These are phyloP conservation scores for Nakazawaea populi DNA, from an alignment of 805 yeast species.

Conservation along the genomic window DNA sequence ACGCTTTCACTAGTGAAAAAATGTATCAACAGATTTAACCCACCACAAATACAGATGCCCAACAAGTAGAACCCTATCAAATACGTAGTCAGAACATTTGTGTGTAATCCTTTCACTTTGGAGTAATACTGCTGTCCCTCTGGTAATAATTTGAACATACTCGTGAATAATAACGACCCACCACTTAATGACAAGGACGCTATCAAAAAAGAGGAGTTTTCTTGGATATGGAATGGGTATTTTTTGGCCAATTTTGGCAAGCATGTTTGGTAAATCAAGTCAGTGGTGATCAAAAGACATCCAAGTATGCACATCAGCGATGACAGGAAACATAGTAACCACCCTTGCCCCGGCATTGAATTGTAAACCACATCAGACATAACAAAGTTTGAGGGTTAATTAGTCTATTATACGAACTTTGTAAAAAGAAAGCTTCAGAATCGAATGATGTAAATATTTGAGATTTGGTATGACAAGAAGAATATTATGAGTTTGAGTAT, in stretches of 20 bases:
- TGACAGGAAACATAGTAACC: constrained; percentile 60
- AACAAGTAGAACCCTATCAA: constrained; percentile 31
- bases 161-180: constrained; percentile 78
- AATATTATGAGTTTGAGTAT: too few species aligned
- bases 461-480: too few species aligned
- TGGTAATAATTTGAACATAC: constrained; percentile 75
- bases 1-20: constrained; percentile 72
- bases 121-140: constrained; percentile 45
- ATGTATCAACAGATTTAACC: constrained; percentile 64
- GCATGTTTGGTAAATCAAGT: constrained; percentile 41
- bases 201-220: constrained; percentile 60
- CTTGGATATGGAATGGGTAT: constrained; percentile 46
- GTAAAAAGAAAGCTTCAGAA: too few species aligned
- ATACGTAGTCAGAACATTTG: constrained; percentile 31
- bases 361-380: not conserved
- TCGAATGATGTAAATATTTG: too few species aligned
- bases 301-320: constrained; percentile 72
- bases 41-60: constrained; percentile 59
- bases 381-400: not conserved
- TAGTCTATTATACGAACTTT: too few species aligned
- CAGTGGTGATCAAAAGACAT: constrained; percentile 57
- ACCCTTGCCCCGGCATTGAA: constrained; percentile 40
- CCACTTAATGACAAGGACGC: constrained; percentile 72
- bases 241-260: constrained; percentile 34
- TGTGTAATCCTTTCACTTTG: constrained; percentile 18